Evolutionary conservation across 306 rosid genomes (phyloP).

Genomic region (Fragaria iinumae): DNA sequence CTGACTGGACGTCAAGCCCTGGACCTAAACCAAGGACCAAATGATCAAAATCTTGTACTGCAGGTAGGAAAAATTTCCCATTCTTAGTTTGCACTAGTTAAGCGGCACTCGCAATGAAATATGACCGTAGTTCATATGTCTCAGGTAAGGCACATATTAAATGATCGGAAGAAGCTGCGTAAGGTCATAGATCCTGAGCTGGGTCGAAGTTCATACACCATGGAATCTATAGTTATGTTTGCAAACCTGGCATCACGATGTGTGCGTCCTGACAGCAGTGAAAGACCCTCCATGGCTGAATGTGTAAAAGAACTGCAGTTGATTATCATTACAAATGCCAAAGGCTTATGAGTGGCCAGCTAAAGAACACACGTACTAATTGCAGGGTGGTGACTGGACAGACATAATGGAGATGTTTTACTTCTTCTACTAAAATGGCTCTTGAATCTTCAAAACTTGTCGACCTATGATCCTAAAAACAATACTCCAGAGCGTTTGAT

Average conservation of each 20-base stretch:
- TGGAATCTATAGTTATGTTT: slow-evolving; percentile 80
- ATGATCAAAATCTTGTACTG: slow-evolving; percentile 85
- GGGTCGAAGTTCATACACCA: slow-evolving; percentile 66
- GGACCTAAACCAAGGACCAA: slow-evolving; percentile 86
- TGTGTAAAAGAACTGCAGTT: slow-evolving; percentile 74
- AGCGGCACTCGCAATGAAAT: not conserved
- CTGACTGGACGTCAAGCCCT: slow-evolving; percentile 92
- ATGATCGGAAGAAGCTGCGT: slow-evolving; percentile 72
- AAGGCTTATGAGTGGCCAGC: slow-evolving; percentile 54
- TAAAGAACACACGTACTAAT: slow-evolving; percentile 3
- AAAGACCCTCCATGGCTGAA: slow-evolving; percentile 82
- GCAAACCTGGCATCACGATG: slow-evolving; percentile 94
- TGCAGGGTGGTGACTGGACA: slow-evolving; percentile 5
- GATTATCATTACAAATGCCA: slow-evolving; percentile 67
- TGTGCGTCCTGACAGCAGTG: slow-evolving; percentile 70
- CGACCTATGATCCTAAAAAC: slow-evolving; percentile 24
- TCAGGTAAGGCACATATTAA: slow-evolving; percentile 75
- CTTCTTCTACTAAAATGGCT: slow-evolving; percentile 23
- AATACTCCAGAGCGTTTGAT: slow-evolving; percentile 24
- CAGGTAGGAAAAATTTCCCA: slow-evolving; percentile 50
- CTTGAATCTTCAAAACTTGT: slow-evolving; percentile 18
- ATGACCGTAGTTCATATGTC: slow-evolving; percentile 13
- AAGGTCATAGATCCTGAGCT: slow-evolving; percentile 85
- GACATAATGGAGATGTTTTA: slow-evolving; percentile 27
- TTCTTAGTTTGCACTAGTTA: slow-evolving; percentile 5